Evolutionary conservation across 306 rosid species (phyloP), one percentile per base, ranked within the genome.

Genomic region (Macrotyloma uniflorum): DNA sequence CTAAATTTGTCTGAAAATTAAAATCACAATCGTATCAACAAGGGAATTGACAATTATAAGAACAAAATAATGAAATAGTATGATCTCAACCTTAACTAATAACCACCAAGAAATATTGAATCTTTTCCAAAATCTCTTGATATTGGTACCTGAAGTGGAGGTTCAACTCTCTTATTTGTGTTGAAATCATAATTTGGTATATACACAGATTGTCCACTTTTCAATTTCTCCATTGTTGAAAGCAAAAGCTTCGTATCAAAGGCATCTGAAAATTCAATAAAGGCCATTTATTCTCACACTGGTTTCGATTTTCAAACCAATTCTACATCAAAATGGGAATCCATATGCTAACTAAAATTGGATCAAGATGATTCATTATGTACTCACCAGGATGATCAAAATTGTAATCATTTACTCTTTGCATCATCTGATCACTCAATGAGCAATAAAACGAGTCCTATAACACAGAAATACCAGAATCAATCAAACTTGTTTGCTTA

Each of bases 371-470:
- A 5, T 33, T 12, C 12, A 40, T 45, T 33, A 35, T 66, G 43
- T 67, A 77, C 98, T 91, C 72, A 93, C 98, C 95, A 58, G 97
- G 98, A 88, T 91, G 97, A 86, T 93, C 98, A 82, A 91, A 93
- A 75, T 93, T 91, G 80, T 91, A 93, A 70, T 91, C 98, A 67
- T 88, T 85, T 55, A 93, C 89, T 68, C 76, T 79, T 11, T 57
- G 69, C 69, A 81, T 80, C 68, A 42, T 84, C 50, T 89, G 84
- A 6, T 80, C 75, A 5, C 79, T 86, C 84, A 93, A 84, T 33
- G 88, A 67, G 81, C 89, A 85, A 84, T 93, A 93, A 83, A 93
- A 91, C 4, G 98, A 91, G 77, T 93, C 97, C 98, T 93, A 78
- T 19, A 30, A 42, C 8, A 49, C 5, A 12, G n/a, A n/a, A n/a